A percentile compares a stretch with the other conserved stretches of the same genome.
phyloP scores from a whole-genome alignment of 2,329 filamentous ascomycete species.

The Diaporthe citriasiana region DNA sequence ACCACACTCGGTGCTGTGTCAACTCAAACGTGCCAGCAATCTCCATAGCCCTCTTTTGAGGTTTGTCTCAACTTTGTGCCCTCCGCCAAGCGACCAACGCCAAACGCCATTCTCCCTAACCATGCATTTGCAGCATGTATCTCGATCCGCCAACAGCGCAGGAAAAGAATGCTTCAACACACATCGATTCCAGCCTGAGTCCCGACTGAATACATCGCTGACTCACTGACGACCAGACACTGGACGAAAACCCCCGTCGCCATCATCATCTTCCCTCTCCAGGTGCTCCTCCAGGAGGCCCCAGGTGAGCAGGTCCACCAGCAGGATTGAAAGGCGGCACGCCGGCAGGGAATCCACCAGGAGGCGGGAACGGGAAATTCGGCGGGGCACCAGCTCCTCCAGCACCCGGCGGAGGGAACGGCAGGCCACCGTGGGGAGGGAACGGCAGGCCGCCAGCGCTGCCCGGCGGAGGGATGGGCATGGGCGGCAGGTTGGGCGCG shows the following conservation, averaged over 20 bases:
- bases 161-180: not conserved
- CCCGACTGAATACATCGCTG: not conserved
- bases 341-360: conserved; percentile 52
- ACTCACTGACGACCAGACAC: not conserved
- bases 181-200: not conserved
- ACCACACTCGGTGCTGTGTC: not conserved
- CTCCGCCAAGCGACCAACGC: conserved; percentile 32
- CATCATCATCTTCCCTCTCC: conserved; percentile 58
- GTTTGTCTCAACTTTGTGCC: conserved; percentile 12
- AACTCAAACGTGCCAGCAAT: not conserved
- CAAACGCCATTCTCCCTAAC: conserved; percentile 35
- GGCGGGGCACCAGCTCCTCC: conserved; percentile 53
- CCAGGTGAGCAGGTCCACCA: conserved; percentile 50
- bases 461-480: conserved; percentile 56
- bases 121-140: not conserved
- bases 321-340: conserved; percentile 59
- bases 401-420: conserved; percentile 41
- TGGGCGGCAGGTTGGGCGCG: conserved; percentile 45
- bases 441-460: conserved; percentile 61
- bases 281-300: conserved; percentile 44
- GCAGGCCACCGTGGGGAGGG: conserved; percentile 56
- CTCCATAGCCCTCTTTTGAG: conserved; percentile 6
- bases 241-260: conserved; percentile 44
- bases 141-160: conserved; percentile 1
- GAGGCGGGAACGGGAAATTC: conserved; percentile 62